These are phyloP conservation scores for Metschnikowia orientalis DNA, from an alignment of 805 yeast species.

Conservation along the genomic window DNA sequence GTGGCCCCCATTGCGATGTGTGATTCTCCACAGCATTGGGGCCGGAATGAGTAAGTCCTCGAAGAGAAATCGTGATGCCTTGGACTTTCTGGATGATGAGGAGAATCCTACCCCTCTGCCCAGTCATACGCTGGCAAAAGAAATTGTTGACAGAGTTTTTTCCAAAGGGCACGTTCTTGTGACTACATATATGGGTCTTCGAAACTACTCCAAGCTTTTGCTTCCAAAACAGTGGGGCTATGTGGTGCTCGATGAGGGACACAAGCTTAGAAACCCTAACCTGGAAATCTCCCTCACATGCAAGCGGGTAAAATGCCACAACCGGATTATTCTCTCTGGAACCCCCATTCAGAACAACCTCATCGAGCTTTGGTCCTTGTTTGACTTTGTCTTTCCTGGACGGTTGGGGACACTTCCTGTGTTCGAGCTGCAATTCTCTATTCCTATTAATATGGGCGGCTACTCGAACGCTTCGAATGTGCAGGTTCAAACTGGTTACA, in stretches of 20 bases:
- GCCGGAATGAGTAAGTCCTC: conserved; percentile 57
- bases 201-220: conserved; percentile 58
- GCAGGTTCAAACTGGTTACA: conserved; percentile 93
- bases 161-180: conserved; percentile 75
- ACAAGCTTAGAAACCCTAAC: conserved; percentile 92
- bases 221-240: conserved; percentile 82
- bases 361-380: conserved; percentile 88
- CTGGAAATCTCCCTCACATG: conserved; percentile 81
- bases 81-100: conserved; percentile 1
- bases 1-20: conserved; percentile 95
- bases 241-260: conserved; percentile 92
- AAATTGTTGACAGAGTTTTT: conserved; percentile 54
- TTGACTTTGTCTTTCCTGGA: conserved; percentile 95
- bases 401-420: conserved; percentile 91
- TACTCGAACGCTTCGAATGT: conserved; percentile 95
- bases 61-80: conserved; percentile 38
- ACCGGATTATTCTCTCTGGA: conserved; percentile 85
- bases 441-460: conserved; percentile 95
- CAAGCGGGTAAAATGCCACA: conserved; percentile 78
- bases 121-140: conserved; percentile 39
- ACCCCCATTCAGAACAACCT: conserved; percentile 96
- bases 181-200: conserved; percentile 87
- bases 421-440: conserved; percentile 85
- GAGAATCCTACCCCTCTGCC: conserved; percentile 4
- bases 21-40: conserved; percentile 89